phyloP scores from a whole-genome alignment of 768 basidiomycete genomes.

The Terana coerulea region DNA sequence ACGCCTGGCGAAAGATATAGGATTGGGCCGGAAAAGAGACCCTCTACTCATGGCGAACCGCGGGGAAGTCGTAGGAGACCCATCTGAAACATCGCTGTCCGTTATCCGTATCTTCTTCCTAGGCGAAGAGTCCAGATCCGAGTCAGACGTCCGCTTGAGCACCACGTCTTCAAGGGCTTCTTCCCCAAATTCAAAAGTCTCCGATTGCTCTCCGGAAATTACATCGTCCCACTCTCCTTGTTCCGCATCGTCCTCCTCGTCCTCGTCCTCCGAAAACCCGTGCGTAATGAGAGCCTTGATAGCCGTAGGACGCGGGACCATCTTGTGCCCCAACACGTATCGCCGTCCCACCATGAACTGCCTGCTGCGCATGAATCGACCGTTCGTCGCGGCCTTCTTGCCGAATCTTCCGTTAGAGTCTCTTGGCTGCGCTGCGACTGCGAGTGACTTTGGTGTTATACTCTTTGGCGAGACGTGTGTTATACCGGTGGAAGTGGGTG shows the following conservation, averaged over 20 bases:
- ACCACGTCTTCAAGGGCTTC: conserved; percentile 14
- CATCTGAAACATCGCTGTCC: conserved; percentile 4
- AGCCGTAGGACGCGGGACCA: conserved; percentile 2
- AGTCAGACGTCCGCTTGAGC: conserved; percentile 7
- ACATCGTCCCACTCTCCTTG: conserved; percentile 4
- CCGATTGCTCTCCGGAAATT: background rate
- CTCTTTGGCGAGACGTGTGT: conserved; percentile 5
- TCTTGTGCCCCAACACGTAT: conserved; percentile 1
- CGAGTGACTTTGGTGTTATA: conserved; percentile 39
- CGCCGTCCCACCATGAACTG: conserved; percentile 20
- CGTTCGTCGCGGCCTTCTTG: conserved; percentile 50
- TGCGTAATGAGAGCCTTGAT: conserved; percentile 12
- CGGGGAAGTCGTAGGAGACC: conserved; percentile 10
- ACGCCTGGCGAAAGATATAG: conserved; percentile 30
- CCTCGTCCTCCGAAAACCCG: conserved; percentile 11
- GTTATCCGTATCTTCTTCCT: conserved; percentile 7
- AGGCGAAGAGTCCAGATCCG: conserved; percentile 1
- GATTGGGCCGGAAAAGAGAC: conserved; percentile 27
- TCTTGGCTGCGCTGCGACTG: conserved; percentile 53
- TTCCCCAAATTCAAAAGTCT: conserved; percentile 10
- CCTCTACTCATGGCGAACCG: conserved; percentile 10
- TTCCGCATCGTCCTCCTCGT: conserved; percentile 13
- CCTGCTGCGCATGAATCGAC: conserved; percentile 36
- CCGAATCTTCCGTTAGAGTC: conserved; percentile 65
- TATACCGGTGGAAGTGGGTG: background rate